Percentiles rank a stretch among this genome's conserved stretches.
Conservation (phyloP, 2,329 filamentous ascomycete genomes). For the Grosmannia huntii region DNA sequence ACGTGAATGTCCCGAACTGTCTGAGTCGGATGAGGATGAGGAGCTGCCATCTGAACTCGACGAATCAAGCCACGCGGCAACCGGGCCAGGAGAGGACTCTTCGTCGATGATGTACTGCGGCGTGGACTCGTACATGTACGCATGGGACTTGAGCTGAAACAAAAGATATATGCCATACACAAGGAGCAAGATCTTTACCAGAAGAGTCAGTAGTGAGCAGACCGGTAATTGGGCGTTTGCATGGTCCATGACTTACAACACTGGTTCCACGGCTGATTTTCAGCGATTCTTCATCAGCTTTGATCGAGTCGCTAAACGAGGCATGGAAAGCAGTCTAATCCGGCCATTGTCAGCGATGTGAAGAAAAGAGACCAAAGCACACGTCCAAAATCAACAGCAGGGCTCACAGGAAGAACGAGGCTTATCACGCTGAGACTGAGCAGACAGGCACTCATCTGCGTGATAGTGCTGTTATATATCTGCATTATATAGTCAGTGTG, state of each 20-base stretch:
- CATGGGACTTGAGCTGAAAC: conserved; percentile 85
- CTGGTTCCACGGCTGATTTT: conserved; percentile 84
- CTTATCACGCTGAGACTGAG: conserved; percentile 85
- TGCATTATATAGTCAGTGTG: conserved; percentile 17
- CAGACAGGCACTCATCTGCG: conserved; percentile 90
- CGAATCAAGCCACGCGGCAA: conserved; percentile 69
- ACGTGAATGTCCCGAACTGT: conserved; percentile 32
- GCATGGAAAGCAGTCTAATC: conserved; percentile 76
- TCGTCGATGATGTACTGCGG: conserved; percentile 89
- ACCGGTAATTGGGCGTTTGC: too few relatives aligned
- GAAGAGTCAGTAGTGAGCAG: neutral
- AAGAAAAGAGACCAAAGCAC: too few relatives aligned
- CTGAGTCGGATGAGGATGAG: conserved; percentile 44
- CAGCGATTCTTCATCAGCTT: conserved; percentile 59
- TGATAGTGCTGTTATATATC: conserved; percentile 91
- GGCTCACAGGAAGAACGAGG: conserved; percentile 61
- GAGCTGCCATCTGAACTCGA: conserved; percentile 26
- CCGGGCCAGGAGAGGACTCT: conserved; percentile 73
- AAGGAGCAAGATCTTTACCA: conserved; percentile 52
- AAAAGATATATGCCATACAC: conserved; percentile 76
- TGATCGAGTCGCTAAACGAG: conserved; percentile 52
- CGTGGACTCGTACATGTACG: conserved; percentile 85
- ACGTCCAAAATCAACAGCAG: neutral
- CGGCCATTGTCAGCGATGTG: neutral
- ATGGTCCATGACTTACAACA: conserved; percentile 43